These are phyloP conservation scores for Monosporascus ibericus DNA, from an alignment of 2,329 filamentous ascomycete species.

Conservation along the genomic window DNA sequence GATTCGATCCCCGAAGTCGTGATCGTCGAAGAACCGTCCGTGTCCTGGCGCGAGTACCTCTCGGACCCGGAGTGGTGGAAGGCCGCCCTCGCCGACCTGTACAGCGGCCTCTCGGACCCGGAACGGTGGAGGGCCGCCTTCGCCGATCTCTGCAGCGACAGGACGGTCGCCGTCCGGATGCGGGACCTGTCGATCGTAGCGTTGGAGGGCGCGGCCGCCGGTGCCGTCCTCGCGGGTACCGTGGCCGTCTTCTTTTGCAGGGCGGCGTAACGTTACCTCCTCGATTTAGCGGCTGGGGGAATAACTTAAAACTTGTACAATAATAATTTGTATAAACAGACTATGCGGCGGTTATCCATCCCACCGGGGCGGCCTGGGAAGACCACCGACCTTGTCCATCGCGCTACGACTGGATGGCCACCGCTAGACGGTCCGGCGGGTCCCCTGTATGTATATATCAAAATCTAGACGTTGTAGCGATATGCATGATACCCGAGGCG, in stretches of 20 bases:
- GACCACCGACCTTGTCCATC: too few species aligned
- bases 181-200: conserved; percentile 65
- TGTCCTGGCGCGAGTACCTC: conserved; percentile 38
- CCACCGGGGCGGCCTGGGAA: too few species aligned
- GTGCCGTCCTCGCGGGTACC: conserved; percentile 54
- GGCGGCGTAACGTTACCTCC: conserved; percentile 5
- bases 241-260: conserved; percentile 35
- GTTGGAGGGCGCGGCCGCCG: conserved; percentile 59
- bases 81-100: conserved; percentile 48
- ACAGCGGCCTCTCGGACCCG: conserved; percentile 58
- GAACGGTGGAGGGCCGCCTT: conserved; percentile 60
- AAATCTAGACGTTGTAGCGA: too few species aligned
- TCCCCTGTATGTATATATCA: too few species aligned
- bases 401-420: too few species aligned
- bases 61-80: conserved; percentile 40
- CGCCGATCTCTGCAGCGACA: conserved; percentile 60
- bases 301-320: too few species aligned
- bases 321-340: too few species aligned
- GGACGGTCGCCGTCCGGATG: conserved; percentile 57
- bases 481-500: too few species aligned
- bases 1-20: conserved; percentile 7
- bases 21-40: conserved; percentile 5
- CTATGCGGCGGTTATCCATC: too few species aligned
- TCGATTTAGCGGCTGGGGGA: too few species aligned
- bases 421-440: too few species aligned